phyloP scores from a whole-genome alignment of 345 rosid genomes.

The Eucalyptus cladocalyx region DNA sequence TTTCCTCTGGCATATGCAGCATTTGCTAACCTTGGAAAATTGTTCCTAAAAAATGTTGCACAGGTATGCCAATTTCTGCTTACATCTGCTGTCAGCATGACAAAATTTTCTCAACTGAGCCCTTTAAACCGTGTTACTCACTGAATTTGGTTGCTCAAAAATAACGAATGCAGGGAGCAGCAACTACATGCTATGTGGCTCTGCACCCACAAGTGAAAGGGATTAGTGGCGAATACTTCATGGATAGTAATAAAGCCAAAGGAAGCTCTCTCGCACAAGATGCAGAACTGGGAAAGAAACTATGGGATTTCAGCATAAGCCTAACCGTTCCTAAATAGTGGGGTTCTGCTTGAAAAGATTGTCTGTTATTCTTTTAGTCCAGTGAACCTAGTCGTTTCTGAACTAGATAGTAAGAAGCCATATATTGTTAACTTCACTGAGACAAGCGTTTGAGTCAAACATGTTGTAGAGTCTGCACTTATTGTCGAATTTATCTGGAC shows the following conservation, averaged over 20 bases:
- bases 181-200: slow-evolving; percentile 71
- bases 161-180: slow-evolving; percentile 46
- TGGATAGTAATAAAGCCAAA: slow-evolving; percentile 33
- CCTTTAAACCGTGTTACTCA: not conserved
- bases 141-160: not conserved
- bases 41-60: slow-evolving; percentile 38
- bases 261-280: slow-evolving; percentile 31
- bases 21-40: slow-evolving; percentile 25
- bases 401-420: not conserved
- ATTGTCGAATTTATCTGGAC: not conserved
- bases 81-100: not conserved
- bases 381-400: not conserved
- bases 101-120: not conserved
- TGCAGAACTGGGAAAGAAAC: slow-evolving; percentile 34
- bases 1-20: slow-evolving; percentile 16
- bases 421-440: not conserved
- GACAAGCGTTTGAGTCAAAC: not conserved
- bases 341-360: not conserved
- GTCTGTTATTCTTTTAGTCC: not conserved
- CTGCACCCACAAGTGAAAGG: slow-evolving; percentile 60
- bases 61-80: slow-evolving; percentile 30
- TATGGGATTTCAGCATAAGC: slow-evolving; percentile 63
- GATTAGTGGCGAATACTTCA: slow-evolving; percentile 52
- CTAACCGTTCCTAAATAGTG: not conserved
- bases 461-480: not conserved